Evolutionary conservation across 2,329 filamentous ascomycete genomes (phyloP), one percentile per base, ranked within the genome.

Genomic region (Microascus cirrosus): DNA sequence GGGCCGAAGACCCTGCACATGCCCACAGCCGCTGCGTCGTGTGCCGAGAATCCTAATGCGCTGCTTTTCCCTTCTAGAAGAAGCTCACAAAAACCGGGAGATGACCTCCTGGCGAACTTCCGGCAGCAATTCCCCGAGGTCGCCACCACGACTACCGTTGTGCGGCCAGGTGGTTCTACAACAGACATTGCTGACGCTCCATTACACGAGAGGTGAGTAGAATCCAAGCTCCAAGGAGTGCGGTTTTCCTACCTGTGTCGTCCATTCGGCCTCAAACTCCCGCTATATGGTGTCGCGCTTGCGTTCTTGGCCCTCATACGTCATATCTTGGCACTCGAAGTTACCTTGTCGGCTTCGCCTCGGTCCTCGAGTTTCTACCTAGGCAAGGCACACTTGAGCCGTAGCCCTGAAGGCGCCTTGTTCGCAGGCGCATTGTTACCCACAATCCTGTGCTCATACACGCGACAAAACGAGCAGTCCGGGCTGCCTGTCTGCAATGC

Each of bases 31-130:
- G 22, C 15, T 48, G 4, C 20, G n/a, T n/a, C n/a, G 28, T 32
- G 28, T 12, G 2, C 18, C 20, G 2, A 20, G 20, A 50, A 22
- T 22, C 45, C 45, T 50, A 50, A 50, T 10, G 11, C 13, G 18
- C 20, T 10, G 18, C 22, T 22, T n/a, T 50, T 50, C 45, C 48
- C 24, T 5, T 32, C 50, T 64, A 89, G 86, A 74, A 89, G 82
- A 67, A 90, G 83, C 71, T 85, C 88, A 58, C 89, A 91, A 72
- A 95, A 95, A 76, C 91, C 91, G 58, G 85, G 84, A 70, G 88
- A 92, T 68, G 89, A 92, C 66, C 80, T 96, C 68, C 85, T 94
- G 70, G 85, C 85, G 72, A 85, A 84, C 70, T 96, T 96, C 74
- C 89, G 89, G 70, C 83, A 89, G 66, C 85, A 83, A 64, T 96